phyloP scores from a whole-genome alignment of 345 rosid species.

The Acer yangbiense region DNA sequence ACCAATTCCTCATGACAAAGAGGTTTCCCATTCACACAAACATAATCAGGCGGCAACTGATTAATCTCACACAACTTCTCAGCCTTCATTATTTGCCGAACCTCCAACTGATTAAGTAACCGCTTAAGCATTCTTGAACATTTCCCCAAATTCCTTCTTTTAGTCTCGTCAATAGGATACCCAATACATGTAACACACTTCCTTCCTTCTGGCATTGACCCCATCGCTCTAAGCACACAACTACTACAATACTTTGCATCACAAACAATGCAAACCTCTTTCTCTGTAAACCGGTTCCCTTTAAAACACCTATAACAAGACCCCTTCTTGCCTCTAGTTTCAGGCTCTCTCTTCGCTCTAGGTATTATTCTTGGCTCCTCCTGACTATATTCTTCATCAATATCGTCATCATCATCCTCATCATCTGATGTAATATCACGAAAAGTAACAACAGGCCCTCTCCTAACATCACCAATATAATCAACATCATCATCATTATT shows the following conservation, averaged over 20 bases:
- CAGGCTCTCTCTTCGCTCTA: constrained; percentile 53
- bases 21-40: constrained; percentile 77
- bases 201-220: constrained; percentile 99
- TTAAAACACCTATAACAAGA: constrained; percentile 87
- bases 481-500: constrained; percentile 45
- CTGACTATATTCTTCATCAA: constrained; percentile 41
- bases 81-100: constrained; percentile 88
- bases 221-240: constrained; percentile 99
- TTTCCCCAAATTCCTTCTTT: constrained; percentile 75
- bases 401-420: constrained; percentile 37
- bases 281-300: constrained; percentile 88
- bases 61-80: constrained; percentile 91
- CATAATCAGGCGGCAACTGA: constrained; percentile 88
- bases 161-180: constrained; percentile 75
- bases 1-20: constrained; percentile 82
- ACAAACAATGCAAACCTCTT: constrained; percentile 95
- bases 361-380: constrained; percentile 36
- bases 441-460: constrained; percentile 70
- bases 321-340: constrained; percentile 81
- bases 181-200: constrained; percentile 95
- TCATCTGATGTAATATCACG: constrained; percentile 68
- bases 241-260: constrained; percentile 89
- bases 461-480: constrained; percentile 44
- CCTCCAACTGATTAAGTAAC: constrained; percentile 87
- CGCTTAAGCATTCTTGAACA: constrained; percentile 96